Percentiles rank a stretch among this genome's conserved stretches.
Conservation (phyloP, 345 rosid genomes). For the Toxicodendron radicans region DNA sequence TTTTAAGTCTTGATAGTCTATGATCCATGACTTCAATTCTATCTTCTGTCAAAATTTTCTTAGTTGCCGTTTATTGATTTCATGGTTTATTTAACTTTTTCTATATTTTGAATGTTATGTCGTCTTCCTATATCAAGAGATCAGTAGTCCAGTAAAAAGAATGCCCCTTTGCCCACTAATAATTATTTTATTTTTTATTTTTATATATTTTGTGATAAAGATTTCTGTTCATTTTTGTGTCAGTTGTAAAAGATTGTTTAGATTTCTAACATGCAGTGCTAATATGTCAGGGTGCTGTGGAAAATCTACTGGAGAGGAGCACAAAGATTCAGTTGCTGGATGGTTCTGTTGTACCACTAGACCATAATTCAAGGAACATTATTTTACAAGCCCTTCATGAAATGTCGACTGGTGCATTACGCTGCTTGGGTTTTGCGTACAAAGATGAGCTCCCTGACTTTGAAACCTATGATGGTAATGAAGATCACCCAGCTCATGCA, state of each 20-base stretch:
- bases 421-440: slow-evolving; percentile 73
- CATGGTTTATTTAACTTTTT: neutral
- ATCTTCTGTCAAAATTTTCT: neutral
- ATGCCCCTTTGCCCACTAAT: neutral
- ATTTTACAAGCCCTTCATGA: slow-evolving; percentile 48
- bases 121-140: slow-evolving; percentile 2
- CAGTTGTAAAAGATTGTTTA: neutral
- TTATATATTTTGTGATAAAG: neutral
- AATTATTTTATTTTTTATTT: neutral
- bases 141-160: neutral
- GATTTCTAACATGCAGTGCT: slow-evolving; percentile 16
- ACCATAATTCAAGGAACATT: slow-evolving; percentile 38
- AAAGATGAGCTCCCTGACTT: slow-evolving; percentile 57
- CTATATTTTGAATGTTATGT: neutral
- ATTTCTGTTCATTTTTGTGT: neutral
- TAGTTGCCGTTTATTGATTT: neutral
- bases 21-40: neutral
- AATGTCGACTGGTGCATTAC: slow-evolving; percentile 58
- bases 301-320: slow-evolving; percentile 71
- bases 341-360: slow-evolving; percentile 56
- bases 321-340: slow-evolving; percentile 58
- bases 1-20: neutral
- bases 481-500: slow-evolving; percentile 66
- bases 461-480: slow-evolving; percentile 58
- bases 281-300: slow-evolving; percentile 74